Base-by-base conservation (phyloP, 169 alveolate species). In the Eimeria sp. region DNA sequence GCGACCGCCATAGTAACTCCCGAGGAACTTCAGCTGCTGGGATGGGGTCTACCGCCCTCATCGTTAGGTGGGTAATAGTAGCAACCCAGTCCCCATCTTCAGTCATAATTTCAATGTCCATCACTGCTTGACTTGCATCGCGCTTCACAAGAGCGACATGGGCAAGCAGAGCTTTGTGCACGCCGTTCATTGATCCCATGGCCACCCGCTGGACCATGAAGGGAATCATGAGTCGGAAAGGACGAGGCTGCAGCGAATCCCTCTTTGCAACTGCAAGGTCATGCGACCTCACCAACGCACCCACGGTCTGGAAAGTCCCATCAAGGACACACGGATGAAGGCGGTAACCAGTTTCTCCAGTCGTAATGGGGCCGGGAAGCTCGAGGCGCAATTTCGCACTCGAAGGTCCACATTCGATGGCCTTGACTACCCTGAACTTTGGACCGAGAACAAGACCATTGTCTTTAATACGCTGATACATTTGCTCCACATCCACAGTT, bases 391-490 rank as follows among this genome's bases (percentile, higher is more conserved):
- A 62, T 54, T 91, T 91, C n/a, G 96, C 96, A 30, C 78, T 94
- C 58, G 56, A 30, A 33, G 66, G 76, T 20, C 96, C 64, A 52
- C 93, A 83, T 33, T 68, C 95, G 43, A 94, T 85, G 52, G 91
- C 66, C 43, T 95, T 95, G 49, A 77, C 88, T 83, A 96, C 96
- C 49, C 97, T 95, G 95, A 97, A 97, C 56, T 77, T 90, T 52
- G 96, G 96, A 0, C 98, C 98, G 54, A 97, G 97, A 25, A 77
- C 83, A 68, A 97, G 87, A 33, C 98, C 98, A 52, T 74, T 85
- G 85, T 93, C 91, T 72, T 77, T 71, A 43, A 96, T 74, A 33
- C 90, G 93, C 46, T 60, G 89, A 66, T 97, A 97, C 89, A 97
- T 49, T 37, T 76, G 74, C 43, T 56, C 80, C 60, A 72, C 97